Percentiles rank a stretch among this genome's conserved stretches.
Evolutionary conservation across 345 rosid genomes (phyloP).

Genomic region (Hevea brasiliensis): DNA sequence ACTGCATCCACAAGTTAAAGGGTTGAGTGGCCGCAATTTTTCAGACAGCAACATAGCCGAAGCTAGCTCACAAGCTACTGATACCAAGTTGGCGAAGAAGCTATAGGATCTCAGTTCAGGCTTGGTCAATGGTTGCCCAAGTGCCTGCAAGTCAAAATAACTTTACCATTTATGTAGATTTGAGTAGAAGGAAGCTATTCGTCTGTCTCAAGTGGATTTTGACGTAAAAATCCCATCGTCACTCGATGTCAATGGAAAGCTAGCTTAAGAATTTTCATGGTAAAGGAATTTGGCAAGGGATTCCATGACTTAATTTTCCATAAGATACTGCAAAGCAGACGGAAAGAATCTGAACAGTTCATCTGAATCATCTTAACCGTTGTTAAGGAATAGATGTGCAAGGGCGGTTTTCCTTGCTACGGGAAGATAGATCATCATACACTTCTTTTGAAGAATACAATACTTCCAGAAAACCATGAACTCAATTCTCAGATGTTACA

Average conservation of each 20-base stretch:
- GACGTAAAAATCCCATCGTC: too few relatives aligned
- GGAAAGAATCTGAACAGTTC: too few relatives aligned
- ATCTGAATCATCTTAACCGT: too few relatives aligned
- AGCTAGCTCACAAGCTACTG: slow-evolving; percentile 14
- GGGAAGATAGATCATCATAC: not conserved
- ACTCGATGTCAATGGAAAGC: too few relatives aligned
- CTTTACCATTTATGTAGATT: not conserved
- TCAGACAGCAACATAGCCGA: slow-evolving; percentile 4
- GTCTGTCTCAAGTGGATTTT: not conserved
- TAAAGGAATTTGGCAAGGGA: not conserved
- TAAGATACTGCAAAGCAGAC: not conserved
- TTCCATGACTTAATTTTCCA: not conserved
- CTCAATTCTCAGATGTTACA: slow-evolving; percentile 4
- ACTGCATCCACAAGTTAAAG: slow-evolving; percentile 23
- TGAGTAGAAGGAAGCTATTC: not conserved
- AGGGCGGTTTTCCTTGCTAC: too few relatives aligned
- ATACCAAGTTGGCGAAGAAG: slow-evolving; percentile 8
- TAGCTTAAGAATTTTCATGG: not conserved
- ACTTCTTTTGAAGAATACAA: too few relatives aligned
- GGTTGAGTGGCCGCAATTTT: slow-evolving; percentile 7
- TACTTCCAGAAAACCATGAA: too few relatives aligned
- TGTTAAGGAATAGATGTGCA: too few relatives aligned
- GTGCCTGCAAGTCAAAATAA: not conserved
- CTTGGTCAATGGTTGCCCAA: slow-evolving; percentile 1
- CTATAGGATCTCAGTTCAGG: slow-evolving; percentile 16